phyloP scores from a whole-genome alignment of 345 rosid genomes.

The Mercurialis annua region DNA sequence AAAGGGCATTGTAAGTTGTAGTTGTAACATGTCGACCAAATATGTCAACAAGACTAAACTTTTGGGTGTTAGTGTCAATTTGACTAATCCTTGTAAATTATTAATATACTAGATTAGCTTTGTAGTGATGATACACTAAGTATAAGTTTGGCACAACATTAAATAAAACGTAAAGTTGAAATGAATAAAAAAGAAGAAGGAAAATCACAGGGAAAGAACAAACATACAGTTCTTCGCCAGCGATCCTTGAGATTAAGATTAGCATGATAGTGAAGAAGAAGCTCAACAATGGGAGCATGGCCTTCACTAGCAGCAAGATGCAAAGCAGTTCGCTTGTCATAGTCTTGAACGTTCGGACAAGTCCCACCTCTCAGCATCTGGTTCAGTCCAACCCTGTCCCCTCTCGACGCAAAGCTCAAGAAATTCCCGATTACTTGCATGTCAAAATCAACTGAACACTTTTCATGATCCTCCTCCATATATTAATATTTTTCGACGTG shows the following conservation, averaged over 20 bases:
- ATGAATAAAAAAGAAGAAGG: no score
- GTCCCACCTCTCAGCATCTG: conserved; percentile 52
- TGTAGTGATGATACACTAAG: no score
- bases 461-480: conserved; percentile 20
- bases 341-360: conserved; percentile 60
- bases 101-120: no score
- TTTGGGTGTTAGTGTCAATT: no score
- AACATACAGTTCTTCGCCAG: conserved; percentile 54
- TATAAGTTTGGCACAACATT: no score
- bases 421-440: conserved; percentile 63
- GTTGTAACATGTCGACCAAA: no score
- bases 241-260: conserved; percentile 55
- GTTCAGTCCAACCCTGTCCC: conserved; percentile 60
- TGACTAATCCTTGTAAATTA: no score
- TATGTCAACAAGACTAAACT: no score
- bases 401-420: conserved; percentile 57
- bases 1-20: neutral
- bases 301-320: conserved; percentile 69
- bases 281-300: conserved; percentile 60
- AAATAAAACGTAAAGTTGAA: no score
- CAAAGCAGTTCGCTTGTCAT: conserved; percentile 54
- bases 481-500: no score
- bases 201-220: neutral
- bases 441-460: conserved; percentile 29
- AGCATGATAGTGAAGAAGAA: conserved; percentile 52